Percentiles rank a stretch among this genome's conserved stretches.
Conservation (phyloP, 768 basidiomycete genomes). For the Auricularia heimuer region DNA sequence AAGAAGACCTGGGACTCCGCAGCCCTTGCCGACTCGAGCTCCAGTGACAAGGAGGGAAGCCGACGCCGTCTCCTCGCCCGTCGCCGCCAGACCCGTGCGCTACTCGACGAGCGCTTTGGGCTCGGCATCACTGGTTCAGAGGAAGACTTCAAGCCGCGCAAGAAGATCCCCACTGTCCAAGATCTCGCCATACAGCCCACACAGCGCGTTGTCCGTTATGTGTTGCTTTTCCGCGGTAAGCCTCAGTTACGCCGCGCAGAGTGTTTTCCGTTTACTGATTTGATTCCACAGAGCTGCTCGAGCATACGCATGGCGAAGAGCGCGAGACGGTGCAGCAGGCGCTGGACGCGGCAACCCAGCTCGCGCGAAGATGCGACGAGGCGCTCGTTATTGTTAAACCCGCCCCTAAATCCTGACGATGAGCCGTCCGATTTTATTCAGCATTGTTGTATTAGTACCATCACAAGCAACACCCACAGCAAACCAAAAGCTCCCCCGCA, state of each 20-base stretch:
- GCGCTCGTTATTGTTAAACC: background rate
- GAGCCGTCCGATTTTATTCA: no score
- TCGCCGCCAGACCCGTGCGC: background rate
- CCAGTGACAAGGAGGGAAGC: background rate
- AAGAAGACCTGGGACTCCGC: no score
- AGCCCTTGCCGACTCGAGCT: no score
- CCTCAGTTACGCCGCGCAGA: conserved; percentile 2
- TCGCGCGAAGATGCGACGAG: background rate
- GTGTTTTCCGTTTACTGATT: background rate
- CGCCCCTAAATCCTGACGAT: no score
- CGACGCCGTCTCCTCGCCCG: background rate
- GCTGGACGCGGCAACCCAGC: background rate
- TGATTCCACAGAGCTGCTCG: background rate
- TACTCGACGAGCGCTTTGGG: no score
- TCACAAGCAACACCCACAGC: no score
- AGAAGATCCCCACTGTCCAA: conserved; percentile 28
- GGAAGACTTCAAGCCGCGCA: no score
- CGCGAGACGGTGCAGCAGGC: background rate
- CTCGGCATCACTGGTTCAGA: no score
- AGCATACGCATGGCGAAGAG: background rate
- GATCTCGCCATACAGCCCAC: conserved; percentile 57
- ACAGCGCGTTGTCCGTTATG: conserved; percentile 56
- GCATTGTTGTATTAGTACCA: no score
- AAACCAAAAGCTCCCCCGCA: no score
- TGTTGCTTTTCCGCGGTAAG: conserved; percentile 49